A percentile compares a stretch with the other conserved stretches of the same genome.
Conservation (phyloP, 371 early-diverging fungal species). For the Dinochytrium kinnereticum region DNA sequence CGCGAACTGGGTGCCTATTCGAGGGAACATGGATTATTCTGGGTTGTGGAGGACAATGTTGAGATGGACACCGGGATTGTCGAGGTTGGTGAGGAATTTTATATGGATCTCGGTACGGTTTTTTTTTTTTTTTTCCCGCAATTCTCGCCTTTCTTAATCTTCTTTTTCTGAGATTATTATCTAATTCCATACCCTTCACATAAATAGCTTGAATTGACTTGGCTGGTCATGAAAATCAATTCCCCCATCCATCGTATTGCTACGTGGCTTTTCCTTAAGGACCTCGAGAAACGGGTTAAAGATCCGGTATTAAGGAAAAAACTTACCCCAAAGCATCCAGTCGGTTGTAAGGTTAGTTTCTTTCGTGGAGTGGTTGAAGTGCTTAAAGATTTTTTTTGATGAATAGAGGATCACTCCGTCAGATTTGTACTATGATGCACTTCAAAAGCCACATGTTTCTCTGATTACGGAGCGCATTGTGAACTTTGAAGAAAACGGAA, state of each 20-base stretch:
- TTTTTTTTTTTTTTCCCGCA: neutral
- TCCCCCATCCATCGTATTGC: neutral
- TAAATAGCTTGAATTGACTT: neutral
- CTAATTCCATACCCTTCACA: no score
- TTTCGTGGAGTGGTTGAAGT: neutral
- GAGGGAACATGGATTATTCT: constrained; percentile 33
- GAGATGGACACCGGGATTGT: constrained; percentile 47
- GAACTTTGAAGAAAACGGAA: constrained; percentile 44
- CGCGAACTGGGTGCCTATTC: constrained; percentile 50
- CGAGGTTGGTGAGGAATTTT: neutral
- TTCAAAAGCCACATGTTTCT: constrained; percentile 54
- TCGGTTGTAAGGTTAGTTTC: constrained; percentile 54
- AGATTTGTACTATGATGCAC: constrained; percentile 53
- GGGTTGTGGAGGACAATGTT: constrained; percentile 43
- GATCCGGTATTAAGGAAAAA: constrained; percentile 50
- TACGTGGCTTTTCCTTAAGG: neutral
- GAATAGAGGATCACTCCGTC: constrained; percentile 57
- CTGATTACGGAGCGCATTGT: constrained; percentile 48
- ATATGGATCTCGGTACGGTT: constrained; percentile 11
- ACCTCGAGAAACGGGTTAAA: constrained; percentile 32
- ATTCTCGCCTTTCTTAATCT: neutral
- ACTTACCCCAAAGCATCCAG: constrained; percentile 49
- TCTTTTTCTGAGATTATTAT: no score
- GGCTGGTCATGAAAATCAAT: neutral
- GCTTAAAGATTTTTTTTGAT: neutral